Evolutionary conservation across 805 yeast genomes (phyloP), one percentile per base, ranked within the genome.

Genomic region (Saturnispora bothae): DNA sequence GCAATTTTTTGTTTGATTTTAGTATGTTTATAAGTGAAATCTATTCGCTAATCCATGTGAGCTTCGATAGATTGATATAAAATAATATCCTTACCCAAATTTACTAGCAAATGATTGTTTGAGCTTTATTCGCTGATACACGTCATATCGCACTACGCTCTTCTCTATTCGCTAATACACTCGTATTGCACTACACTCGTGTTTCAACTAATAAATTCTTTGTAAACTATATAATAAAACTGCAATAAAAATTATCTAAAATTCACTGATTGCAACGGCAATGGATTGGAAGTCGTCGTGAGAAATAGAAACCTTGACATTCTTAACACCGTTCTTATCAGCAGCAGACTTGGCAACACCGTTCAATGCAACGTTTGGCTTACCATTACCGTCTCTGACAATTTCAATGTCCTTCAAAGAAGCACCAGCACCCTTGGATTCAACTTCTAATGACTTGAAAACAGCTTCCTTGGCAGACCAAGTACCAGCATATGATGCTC

Each of bases 381-480:
- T 94, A 39, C 88, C 88, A 40, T 76, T 76, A 35, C 64, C 48
- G 47, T 72, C 78, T 53, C 89, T 79, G 21, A 66, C 51, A 52
- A 92, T 83, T 66, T 89, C 97, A 62, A 92, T 94, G 43, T 85
- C 95, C 58, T 72, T 75, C 65, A 92, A 71, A 25, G 94, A 69
- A 28, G 98, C 97, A 44, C 97, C 98, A 13, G 89, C 96, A 43
- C 99, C 99, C 57, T 78, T 74, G 33, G 94, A 77, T 54, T 73
- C 72, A 45, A 84, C 94, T 44, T 92, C 88, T 55, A 92, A 69
- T 15, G 95, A 83, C 68, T 92, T 92, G 78, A 92, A 92, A 26
- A 88, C 96, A 31, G 99, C 98, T 67, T 92, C 99, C 66, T 92
- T 92, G 32, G 98, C 98, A 22, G 96, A 84, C 99, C 99, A 92